Percentiles rank a stretch among this genome's conserved stretches.
Evolutionary conservation across 2,329 filamentous ascomycete genomes (phyloP).

Genomic region (Venturia oleaginea): DNA sequence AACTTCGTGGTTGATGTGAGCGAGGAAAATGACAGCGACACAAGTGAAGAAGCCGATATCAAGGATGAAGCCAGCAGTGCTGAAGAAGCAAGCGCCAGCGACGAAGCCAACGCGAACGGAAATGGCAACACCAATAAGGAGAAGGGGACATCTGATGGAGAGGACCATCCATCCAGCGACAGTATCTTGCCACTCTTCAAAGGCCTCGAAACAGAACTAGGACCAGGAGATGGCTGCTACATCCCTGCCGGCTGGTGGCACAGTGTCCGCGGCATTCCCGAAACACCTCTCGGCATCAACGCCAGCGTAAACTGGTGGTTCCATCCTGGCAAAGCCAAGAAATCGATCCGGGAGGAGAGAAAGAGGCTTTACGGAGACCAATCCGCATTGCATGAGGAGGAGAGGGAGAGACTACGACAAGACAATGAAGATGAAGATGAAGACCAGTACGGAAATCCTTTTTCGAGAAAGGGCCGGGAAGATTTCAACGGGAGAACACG

Average conservation of each 20-base stretch:
- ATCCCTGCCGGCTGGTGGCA: slow-evolving; percentile 86
- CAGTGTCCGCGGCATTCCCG: slow-evolving; percentile 58
- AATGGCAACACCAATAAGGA: background rate
- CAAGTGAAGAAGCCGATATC: background rate
- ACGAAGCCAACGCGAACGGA: too few relatives aligned
- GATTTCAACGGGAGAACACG: too few relatives aligned
- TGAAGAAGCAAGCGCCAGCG: background rate
- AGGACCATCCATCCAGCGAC: background rate
- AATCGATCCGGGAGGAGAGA: background rate
- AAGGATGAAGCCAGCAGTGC: background rate
- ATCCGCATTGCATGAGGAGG: background rate
- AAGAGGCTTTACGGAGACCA: background rate
- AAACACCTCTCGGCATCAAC: slow-evolving; percentile 47
- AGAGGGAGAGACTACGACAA: background rate
- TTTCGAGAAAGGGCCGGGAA: too few relatives aligned
- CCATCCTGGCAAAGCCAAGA: background rate
- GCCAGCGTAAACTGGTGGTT: slow-evolving; percentile 76
- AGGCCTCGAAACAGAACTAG: slow-evolving; percentile 46
- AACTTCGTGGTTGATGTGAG: background rate
- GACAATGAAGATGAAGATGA: background rate
- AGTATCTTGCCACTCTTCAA: slow-evolving; percentile 9
- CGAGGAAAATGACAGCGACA: background rate
- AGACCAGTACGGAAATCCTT: too few relatives aligned
- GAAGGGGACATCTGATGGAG: background rate
- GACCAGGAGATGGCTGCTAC: slow-evolving; percentile 62